Evolutionary conservation across 2,329 filamentous ascomycete genomes (phyloP), one percentile per base, ranked within the genome.

Genomic region (Claviceps maximensis): DNA sequence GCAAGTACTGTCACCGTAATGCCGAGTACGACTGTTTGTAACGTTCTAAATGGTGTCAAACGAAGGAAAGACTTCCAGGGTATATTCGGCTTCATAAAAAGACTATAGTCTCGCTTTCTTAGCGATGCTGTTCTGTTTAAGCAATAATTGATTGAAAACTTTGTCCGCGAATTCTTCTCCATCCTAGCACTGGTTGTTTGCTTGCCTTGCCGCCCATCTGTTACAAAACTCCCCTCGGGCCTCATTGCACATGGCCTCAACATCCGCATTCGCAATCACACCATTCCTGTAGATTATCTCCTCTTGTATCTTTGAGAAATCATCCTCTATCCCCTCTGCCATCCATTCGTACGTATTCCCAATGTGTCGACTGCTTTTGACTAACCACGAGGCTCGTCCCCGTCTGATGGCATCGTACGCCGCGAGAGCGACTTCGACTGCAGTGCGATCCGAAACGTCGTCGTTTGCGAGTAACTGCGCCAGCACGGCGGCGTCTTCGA

Each of bases 311-410:
- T 52, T 54, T 7, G 25, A n/a, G 21, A 56, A 51, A 29, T 56
- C 55, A 36, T 49, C 49, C 7, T 49, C 49, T 23, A 52, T 49
- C 3, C 55, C 55, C 10, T 41, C 40, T 3, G 55, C 55, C n/a
- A 55, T 47, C 55, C 54, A 54, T 38, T 57, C 54, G 36, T 57
- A 56, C 15, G 47, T 47, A 23, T 56, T 46, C 5, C 54, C 55
- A 6, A 56, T 54, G 48, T 46, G 46, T 38, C 54, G 48, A 40
- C 55, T 55, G 49, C 53, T 51, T 17, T 51, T 42, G 10, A 54
- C 53, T 19, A 54, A 8, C 53, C 53, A 54, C 29, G 53, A 41
- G 3, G n/a, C 53, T 17, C 53, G 53, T 38, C 42, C 49, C 13
- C 47, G 40, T 15, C 49, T 31, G 1, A 23, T 12, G 9, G 23